These are phyloP conservation scores for Panellus pusillus DNA, from an alignment of 768 basidiomycete species.

Conservation along the genomic window DNA sequence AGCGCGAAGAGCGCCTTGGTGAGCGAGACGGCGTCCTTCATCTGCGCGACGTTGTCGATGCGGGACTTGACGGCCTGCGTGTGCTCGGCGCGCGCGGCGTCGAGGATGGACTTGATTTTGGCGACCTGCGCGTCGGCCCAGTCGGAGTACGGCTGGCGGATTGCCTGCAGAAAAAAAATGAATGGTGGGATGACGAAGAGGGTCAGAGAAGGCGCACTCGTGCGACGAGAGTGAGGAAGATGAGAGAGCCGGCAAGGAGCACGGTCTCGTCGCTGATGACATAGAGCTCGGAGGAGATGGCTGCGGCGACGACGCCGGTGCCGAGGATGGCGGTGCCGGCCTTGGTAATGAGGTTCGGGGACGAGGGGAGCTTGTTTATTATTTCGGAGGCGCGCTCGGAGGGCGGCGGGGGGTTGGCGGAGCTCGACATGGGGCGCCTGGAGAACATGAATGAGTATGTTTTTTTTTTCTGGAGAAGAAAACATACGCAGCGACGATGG, in stretches of 20 bases:
- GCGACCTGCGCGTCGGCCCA: slow-evolving; percentile 92
- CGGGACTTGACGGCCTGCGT: slow-evolving; percentile 91
- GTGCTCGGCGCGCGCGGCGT: slow-evolving; percentile 83
- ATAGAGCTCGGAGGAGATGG: slow-evolving; percentile 96
- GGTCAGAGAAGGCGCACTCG: slow-evolving; percentile 50
- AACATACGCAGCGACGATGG: slow-evolving; percentile 48
- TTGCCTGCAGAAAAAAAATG: slow-evolving; percentile 45
- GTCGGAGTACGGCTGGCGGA: slow-evolving; percentile 84
- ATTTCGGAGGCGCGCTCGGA: slow-evolving; percentile 87
- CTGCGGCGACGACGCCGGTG: slow-evolving; percentile 83
- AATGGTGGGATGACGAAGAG: slow-evolving; percentile 8
- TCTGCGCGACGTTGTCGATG: slow-evolving; percentile 86
- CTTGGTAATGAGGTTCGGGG: slow-evolving; percentile 89
- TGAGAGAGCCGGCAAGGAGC: slow-evolving; percentile 78
- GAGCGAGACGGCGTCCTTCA: slow-evolving; percentile 93
- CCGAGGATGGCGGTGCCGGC: slow-evolving; percentile 91
- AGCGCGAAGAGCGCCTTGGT: slow-evolving; percentile 89
- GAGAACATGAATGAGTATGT: slow-evolving; percentile 13
- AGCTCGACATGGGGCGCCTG: slow-evolving; percentile 65
- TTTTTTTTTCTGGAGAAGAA: slow-evolving; percentile 18
- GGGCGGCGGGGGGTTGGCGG: slow-evolving; percentile 62
- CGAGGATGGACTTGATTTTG: slow-evolving; percentile 79
- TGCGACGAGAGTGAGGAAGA: slow-evolving; percentile 80
- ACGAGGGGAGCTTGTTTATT: slow-evolving; percentile 84
- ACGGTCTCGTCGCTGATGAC: slow-evolving; percentile 97